A percentile compares a stretch with the other conserved stretches of the same genome.
These are phyloP conservation scores for Leishmania lainsoni DNA, from an alignment of 208 protist genomes.

Conservation along the genomic window DNA sequence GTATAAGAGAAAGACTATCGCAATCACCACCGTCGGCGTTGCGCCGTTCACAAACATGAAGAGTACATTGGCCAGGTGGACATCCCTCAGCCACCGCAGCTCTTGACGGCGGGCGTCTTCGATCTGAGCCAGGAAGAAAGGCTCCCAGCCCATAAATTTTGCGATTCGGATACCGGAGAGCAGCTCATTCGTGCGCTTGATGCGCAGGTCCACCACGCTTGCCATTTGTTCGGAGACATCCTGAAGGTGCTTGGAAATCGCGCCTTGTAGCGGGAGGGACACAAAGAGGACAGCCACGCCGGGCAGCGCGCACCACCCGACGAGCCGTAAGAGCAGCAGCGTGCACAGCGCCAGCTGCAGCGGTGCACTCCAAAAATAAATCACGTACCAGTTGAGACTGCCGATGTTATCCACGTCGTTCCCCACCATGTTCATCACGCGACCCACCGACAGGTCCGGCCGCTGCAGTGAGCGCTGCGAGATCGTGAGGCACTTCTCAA, in stretches of 20 bases:
- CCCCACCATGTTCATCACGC: slow-evolving; percentile 83
- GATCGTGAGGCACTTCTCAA: slow-evolving; percentile 75
- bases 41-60: slow-evolving; percentile 66
- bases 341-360: slow-evolving; percentile 65
- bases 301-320: slow-evolving; percentile 64
- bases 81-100: slow-evolving; percentile 42
- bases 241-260: slow-evolving; percentile 41
- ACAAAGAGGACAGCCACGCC: slow-evolving; percentile 63
- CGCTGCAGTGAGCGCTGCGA: slow-evolving; percentile 35
- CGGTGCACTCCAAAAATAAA: slow-evolving; percentile 74
- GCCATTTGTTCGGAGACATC: slow-evolving; percentile 38
- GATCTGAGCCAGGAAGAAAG: slow-evolving; percentile 49
- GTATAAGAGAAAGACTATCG: slow-evolving; percentile 62
- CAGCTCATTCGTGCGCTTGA: slow-evolving; percentile 87
- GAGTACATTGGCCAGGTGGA: slow-evolving; percentile 39
- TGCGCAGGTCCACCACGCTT: slow-evolving; percentile 72
- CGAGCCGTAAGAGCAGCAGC: slow-evolving; percentile 44
- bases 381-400: slow-evolving; percentile 64
- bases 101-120: slow-evolving; percentile 50
- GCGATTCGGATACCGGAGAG: slow-evolving; percentile 89
- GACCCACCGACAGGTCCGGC: slow-evolving; percentile 68
- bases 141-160: slow-evolving; percentile 93
- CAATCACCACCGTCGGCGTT: slow-evolving; percentile 66
- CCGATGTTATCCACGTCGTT: slow-evolving; percentile 44
- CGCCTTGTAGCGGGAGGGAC: slow-evolving; percentile 63